Conservation (phyloP, 192 early-diverging fungal genomes). For the Coemansia guatemalensis region DNA sequence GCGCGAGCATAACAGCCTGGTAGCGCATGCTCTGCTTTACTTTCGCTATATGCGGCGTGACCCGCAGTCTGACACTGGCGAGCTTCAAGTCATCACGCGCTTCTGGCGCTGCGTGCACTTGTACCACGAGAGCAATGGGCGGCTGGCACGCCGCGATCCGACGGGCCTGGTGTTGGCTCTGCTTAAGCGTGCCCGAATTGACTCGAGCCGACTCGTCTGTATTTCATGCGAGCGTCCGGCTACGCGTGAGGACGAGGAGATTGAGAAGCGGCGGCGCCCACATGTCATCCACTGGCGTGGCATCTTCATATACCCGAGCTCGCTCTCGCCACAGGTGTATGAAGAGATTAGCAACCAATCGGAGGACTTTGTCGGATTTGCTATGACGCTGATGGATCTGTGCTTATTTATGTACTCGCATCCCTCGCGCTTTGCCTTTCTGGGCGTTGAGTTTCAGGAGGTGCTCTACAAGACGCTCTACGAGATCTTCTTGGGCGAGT, state of each 20-base stretch:
- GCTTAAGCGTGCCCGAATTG: slow-evolving; percentile 44
- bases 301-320: slow-evolving; percentile 39
- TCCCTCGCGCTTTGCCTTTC: slow-evolving; percentile 48
- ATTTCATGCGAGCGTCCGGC: slow-evolving; percentile 46
- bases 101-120: slow-evolving; percentile 54
- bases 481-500: slow-evolving; percentile 45
- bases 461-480: slow-evolving; percentile 53
- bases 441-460: slow-evolving; percentile 46
- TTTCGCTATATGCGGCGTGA: slow-evolving; percentile 43
- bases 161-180: slow-evolving; percentile 35
- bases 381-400: slow-evolving; percentile 51
- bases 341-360: slow-evolving; percentile 44
- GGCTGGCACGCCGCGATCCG: slow-evolving; percentile 36
- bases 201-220: slow-evolving; percentile 45
- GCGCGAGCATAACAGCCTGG: slow-evolving; percentile 53
- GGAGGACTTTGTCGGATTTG: slow-evolving; percentile 46
- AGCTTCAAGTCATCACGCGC: slow-evolving; percentile 46
- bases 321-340: slow-evolving; percentile 50
- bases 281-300: slow-evolving; percentile 48
- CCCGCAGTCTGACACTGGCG: slow-evolving; percentile 22
- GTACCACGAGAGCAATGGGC: slow-evolving; percentile 38
- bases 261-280: slow-evolving; percentile 31
- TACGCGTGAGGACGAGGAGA: slow-evolving; percentile 30
- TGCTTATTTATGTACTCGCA: slow-evolving; percentile 54
- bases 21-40: slow-evolving; percentile 47